Evolutionary conservation across 2,329 filamentous ascomycete genomes (phyloP).

Genomic region (Aureobasidium sp.): DNA sequence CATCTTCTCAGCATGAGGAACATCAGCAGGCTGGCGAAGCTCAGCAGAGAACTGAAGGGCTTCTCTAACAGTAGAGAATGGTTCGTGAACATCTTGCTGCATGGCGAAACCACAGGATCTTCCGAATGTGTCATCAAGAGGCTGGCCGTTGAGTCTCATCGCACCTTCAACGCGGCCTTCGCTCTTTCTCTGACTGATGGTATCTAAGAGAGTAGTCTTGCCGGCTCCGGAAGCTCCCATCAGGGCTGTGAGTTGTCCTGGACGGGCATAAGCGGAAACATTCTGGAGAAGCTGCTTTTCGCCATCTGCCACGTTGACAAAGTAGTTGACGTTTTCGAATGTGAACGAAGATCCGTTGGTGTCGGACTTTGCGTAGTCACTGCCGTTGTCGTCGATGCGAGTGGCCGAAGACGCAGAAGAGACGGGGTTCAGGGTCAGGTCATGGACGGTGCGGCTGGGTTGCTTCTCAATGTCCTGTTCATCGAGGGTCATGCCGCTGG

Average conservation of each 20-base stretch:
- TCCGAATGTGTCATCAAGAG: slow-evolving; percentile 50
- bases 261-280: slow-evolving; percentile 47
- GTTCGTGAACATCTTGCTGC: slow-evolving; percentile 57
- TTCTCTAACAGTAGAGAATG: slow-evolving; percentile 48
- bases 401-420: slow-evolving; percentile 1
- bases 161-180: slow-evolving; percentile 57
- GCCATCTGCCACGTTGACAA: slow-evolving; percentile 43
- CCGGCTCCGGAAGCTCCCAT: slow-evolving; percentile 72
- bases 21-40: slow-evolving; percentile 46
- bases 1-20: slow-evolving; percentile 49
- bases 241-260: slow-evolving; percentile 51
- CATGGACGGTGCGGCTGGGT: slow-evolving; percentile 1
- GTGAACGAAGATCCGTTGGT: slow-evolving; percentile 15
- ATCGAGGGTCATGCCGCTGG: not conserved
- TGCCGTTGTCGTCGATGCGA: not conserved
- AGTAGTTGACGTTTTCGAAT: slow-evolving; percentile 49
- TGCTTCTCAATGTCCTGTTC: slow-evolving; percentile 10
- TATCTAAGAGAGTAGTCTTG: slow-evolving; percentile 74
- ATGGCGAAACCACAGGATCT: slow-evolving; percentile 62
- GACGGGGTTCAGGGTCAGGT: not conserved
- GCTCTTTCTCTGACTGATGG: slow-evolving; percentile 47
- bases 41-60: slow-evolving; percentile 47
- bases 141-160: slow-evolving; percentile 55
- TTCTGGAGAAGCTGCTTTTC: slow-evolving; percentile 45
- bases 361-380: not conserved